Evolutionary conservation across 257 asterid species (phyloP).

Genomic region (Nicotiana benthamiana): DNA sequence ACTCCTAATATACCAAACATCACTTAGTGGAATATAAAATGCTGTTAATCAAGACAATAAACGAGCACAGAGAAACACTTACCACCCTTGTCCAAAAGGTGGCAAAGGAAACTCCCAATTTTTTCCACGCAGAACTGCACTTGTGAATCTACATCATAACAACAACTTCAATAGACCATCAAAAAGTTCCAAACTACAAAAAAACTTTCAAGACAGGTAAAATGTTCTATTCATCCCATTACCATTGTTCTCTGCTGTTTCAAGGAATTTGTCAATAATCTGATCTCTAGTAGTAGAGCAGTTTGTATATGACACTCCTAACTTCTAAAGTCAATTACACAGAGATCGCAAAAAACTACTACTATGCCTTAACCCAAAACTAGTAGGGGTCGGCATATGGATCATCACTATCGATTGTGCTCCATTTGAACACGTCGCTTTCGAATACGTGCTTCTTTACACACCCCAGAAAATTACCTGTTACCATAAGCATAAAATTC

Average conservation of each 20-base stretch:
- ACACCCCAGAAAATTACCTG: too few relatives aligned
- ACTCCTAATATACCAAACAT: not conserved
- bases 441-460: too few relatives aligned
- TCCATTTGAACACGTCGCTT: too few relatives aligned
- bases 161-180: not conserved
- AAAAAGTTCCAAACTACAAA: not conserved
- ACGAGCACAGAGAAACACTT: slow-evolving; percentile 17
- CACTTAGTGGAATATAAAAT: not conserved
- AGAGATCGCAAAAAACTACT: too few relatives aligned
- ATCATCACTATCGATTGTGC: too few relatives aligned
- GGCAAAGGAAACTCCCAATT: slow-evolving; percentile 90
- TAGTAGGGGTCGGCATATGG: too few relatives aligned
- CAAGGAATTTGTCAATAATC: not conserved
- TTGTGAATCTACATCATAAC: slow-evolving; percentile 52
- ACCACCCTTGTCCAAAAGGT: slow-evolving; percentile 96
- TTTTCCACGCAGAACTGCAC: slow-evolving; percentile 83
- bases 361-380: too few relatives aligned
- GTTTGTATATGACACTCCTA: not conserved
- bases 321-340: not conserved
- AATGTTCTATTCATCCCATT: not conserved
- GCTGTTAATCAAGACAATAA: not conserved
- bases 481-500: too few relatives aligned
- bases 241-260: not conserved
- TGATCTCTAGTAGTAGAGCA: not conserved
- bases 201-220: not conserved